Conservation (phyloP, 2,329 filamentous ascomycete species). For the Bipolaris bicolor region DNA sequence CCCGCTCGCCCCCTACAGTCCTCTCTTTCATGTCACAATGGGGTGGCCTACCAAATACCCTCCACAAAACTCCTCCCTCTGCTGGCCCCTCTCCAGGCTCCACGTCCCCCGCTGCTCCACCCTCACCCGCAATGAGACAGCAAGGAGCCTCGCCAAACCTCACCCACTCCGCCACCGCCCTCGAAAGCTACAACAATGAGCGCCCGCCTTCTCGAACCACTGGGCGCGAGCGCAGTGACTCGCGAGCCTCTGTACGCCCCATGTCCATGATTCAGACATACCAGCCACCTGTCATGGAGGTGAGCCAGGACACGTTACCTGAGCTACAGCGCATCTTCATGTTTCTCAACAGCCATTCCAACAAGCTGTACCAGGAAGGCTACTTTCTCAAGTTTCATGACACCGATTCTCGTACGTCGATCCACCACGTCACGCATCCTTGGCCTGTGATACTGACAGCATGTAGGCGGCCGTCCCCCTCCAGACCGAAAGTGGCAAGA, state of each 20-base stretch:
- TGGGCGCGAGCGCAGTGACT: slow-evolving; percentile 54
- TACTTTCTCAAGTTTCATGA: slow-evolving; percentile 98
- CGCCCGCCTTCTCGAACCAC: slow-evolving; percentile 42
- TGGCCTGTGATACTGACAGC: slow-evolving; percentile 29
- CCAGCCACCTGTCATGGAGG: slow-evolving; percentile 84
- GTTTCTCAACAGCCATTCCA: slow-evolving; percentile 91
- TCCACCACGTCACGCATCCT: neutral
- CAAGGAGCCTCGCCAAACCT: slow-evolving; percentile 24
- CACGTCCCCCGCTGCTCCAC: slow-evolving; percentile 42
- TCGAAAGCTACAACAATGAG: slow-evolving; percentile 37
- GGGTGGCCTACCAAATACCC: slow-evolving; percentile 54
- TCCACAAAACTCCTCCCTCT: slow-evolving; percentile 33
- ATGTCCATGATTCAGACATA: slow-evolving; percentile 86
- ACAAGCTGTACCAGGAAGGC: slow-evolving; percentile 96
- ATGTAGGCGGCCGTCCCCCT: slow-evolving; percentile 81
- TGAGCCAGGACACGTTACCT: slow-evolving; percentile 82
- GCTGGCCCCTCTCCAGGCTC: slow-evolving; percentile 38
- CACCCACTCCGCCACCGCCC: slow-evolving; percentile 39
- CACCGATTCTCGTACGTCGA: slow-evolving; percentile 80
- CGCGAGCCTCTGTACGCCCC: slow-evolving; percentile 67
- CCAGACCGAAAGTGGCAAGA: slow-evolving; percentile 90
- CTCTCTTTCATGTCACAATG: slow-evolving; percentile 88
- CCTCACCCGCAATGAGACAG: slow-evolving; percentile 39
- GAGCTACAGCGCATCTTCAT: slow-evolving; percentile 94
- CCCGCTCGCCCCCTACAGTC: slow-evolving; percentile 60